Evolutionary conservation across 1,284 basidiomycete species (phyloP).

Genomic region (Trichosporon ovoides): DNA sequence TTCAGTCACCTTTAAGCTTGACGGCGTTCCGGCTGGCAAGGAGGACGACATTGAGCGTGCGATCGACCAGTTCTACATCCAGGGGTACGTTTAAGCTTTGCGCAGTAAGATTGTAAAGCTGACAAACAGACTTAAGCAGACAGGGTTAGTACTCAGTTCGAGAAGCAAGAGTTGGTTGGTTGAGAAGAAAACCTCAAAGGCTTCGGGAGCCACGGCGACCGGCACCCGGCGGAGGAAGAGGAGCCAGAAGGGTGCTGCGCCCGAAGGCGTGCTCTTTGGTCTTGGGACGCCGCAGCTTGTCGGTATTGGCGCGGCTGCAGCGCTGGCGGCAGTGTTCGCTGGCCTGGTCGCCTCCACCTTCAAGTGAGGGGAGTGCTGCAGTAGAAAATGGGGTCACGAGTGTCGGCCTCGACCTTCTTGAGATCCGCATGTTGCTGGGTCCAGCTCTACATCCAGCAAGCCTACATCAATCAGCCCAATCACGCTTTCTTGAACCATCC

Average conservation of each 20-base stretch:
- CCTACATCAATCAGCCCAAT: too few species aligned
- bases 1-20: constrained; percentile 57
- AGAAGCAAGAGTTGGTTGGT: constrained; percentile 1
- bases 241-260: constrained; percentile 1
- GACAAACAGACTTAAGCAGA: constrained; percentile 42
- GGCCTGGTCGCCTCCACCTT: constrained; percentile 44
- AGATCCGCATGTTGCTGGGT: too few species aligned
- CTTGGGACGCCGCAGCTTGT: constrained; percentile 23
- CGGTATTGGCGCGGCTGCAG: constrained; percentile 32
- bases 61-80: constrained; percentile 61
- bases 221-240: neutral
- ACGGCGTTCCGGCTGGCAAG: constrained; percentile 76
- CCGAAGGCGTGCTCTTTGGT: neutral
- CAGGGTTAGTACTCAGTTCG: constrained; percentile 44
- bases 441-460: too few species aligned
- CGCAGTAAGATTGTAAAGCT: neutral
- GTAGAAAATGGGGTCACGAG: neutral
- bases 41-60: constrained; percentile 80
- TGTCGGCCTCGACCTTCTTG: too few species aligned
- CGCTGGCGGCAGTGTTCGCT: constrained; percentile 41
- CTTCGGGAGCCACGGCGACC: constrained; percentile 4
- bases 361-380: neutral
- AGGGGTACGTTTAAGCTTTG: constrained; percentile 37
- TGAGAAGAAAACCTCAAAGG: neutral
- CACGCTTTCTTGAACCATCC: too few species aligned